Base-by-base conservation (phyloP, 768 basidiomycete genomes). In the Solioccasus polychromus region DNA sequence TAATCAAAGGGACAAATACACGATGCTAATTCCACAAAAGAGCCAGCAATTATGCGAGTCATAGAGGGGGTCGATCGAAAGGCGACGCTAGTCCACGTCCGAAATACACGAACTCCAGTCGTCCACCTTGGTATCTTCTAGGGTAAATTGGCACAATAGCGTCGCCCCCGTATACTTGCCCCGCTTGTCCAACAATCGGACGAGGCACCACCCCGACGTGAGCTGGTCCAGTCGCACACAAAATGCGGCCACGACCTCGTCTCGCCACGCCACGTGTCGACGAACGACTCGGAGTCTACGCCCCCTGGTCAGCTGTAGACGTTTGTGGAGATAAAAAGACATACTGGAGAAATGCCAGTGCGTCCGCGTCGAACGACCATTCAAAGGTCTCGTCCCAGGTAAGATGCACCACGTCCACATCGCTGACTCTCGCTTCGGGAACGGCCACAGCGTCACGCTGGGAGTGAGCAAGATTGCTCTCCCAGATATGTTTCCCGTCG, bases 301-400 rank as follows among this genome's bases (percentile, higher is more conserved):
- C n/a, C 15, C 24, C 15, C 34, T 45, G 11, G 14, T 51, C 12
- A 48, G 41, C 23, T 29, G 8, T 36, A 7, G 24, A 34, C 7
- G 17, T 17, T 6, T 17, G n/a, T 4, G 5, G 32, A 34, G 2
- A 14, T 15, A 20, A 28, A 18, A 24, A 19, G 12, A 55, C 71
- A 23, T 39, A 78, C 79, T 75, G 68, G 30, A 82, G 29, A 52
- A 82, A 82, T 4, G 75, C 71, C 25, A 83, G 53, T 10, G 77
- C 74, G 35, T 82, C 81, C 24, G 49, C 50, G 14, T 72, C 71
- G 39, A 72, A 77, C 39, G 72, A 69, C 75, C 76, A 83, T 47
- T 76, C 70, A 44, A 76, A 72, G 3, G 66, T 23, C 73, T 67
- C 71, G 47, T 54, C 34, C 60, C 70, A 76, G 45, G 74, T 42